A percentile compares a stretch with the other conserved stretches of the same genome.
phyloP scores from a whole-genome alignment of 23 red algal species.

The Gracilaria vermiculophylla region DNA sequence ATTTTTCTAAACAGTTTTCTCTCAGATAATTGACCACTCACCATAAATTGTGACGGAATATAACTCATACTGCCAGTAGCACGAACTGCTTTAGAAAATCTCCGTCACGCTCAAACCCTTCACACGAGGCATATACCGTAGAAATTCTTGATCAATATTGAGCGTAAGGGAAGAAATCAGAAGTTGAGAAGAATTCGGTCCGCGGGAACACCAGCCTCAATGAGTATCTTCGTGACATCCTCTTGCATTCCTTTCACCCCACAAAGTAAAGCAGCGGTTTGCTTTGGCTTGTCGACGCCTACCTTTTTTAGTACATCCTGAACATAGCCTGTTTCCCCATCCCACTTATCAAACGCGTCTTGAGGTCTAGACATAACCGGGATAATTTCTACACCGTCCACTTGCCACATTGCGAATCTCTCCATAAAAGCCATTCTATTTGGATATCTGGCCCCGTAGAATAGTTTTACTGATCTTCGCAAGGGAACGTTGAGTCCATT shows the following conservation, averaged over 20 bases:
- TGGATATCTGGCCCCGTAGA: conserved; percentile 79
- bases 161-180: conserved; percentile 12
- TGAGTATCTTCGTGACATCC: conserved; percentile 40
- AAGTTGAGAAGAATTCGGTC: conserved; percentile 86
- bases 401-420: conserved; percentile 75
- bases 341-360: conserved; percentile 53
- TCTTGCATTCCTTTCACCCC: conserved; percentile 75
- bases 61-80: too few relatives aligned
- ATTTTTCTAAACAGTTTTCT: too few relatives aligned
- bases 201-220: conserved; percentile 53
- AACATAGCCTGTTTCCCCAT: conserved; percentile 76
- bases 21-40: too few relatives aligned
- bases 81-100: too few relatives aligned
- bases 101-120: too few relatives aligned
- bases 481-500: conserved; percentile 47
- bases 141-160: not conserved
- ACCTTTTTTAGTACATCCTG: conserved; percentile 77
- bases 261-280: conserved; percentile 80
- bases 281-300: conserved; percentile 47
- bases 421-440: conserved; percentile 78
- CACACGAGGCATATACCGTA: too few relatives aligned
- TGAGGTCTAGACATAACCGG: conserved; percentile 78
- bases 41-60: too few relatives aligned
- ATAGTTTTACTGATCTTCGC: conserved; percentile 70
- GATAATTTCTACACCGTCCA: conserved; percentile 77